Conservation (phyloP, 352 stramenopile species). For the Globisporangium echinulatum region DNA sequence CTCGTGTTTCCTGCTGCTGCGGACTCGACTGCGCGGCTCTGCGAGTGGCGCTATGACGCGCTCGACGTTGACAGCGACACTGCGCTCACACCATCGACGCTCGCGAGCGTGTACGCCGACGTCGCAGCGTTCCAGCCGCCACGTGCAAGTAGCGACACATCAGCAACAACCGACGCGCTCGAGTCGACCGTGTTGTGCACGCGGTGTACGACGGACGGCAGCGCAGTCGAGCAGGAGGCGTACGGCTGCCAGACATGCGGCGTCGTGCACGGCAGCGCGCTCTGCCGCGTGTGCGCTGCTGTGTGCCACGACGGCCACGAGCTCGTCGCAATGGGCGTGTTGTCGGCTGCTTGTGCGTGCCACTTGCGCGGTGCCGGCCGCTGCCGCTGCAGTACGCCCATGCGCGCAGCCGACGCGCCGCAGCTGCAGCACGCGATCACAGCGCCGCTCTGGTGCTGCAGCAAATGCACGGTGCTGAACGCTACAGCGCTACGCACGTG, state of each 20-base stretch:
- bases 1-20: constrained; percentile 33
- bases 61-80: background rate
- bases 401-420: constrained; percentile 32
- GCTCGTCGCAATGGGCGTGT: constrained; percentile 63
- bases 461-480: constrained; percentile 82
- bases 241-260: constrained; percentile 82
- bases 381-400: constrained; percentile 44
- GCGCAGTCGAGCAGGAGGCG: constrained; percentile 67
- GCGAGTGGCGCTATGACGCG: constrained; percentile 31
- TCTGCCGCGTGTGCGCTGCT: constrained; percentile 64
- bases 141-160: constrained; percentile 8
- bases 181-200: constrained; percentile 40
- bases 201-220: constrained; percentile 69
- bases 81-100: constrained; percentile 15
- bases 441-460: constrained; percentile 67
- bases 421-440: constrained; percentile 28
- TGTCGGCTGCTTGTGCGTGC: constrained; percentile 68
- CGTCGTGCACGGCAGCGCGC: constrained; percentile 51
- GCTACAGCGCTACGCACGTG: constrained; percentile 40
- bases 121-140: constrained; percentile 16
- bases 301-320: constrained; percentile 82
- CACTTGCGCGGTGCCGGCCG: constrained; percentile 37
- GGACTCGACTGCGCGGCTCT: constrained; percentile 12
- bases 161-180: constrained; percentile 3
- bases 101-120: constrained; percentile 35